Base-by-base conservation (phyloP, 352 stramenopile genomes). In the Phytophthora lateralis region DNA sequence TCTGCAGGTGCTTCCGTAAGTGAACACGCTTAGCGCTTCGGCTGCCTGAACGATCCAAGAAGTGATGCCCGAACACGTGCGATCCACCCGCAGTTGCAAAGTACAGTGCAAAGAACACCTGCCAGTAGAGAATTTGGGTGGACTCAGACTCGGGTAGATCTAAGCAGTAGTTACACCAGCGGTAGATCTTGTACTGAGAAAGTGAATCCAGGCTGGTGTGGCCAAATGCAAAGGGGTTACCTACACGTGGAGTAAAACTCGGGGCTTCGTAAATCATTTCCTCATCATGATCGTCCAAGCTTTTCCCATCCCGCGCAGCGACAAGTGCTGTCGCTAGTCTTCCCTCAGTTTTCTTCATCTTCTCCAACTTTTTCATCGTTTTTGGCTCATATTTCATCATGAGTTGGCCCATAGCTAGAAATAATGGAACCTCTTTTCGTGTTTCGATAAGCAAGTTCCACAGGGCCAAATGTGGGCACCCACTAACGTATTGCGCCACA, bases 301-400 rank as follows among this genome's bases (percentile, higher is more conserved):
- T 42, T 39, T 53, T 64, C 9, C 60, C 65, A 12, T 63, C 35
- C 41, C 70, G 50, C 8, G 77, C 34, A 12, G 74, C 55, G 30
- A 39, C 52, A 3, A 94, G 67, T 29, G 84, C 80, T 1, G 70
- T 8, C 12, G 72, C 60, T 20, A 94, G 42, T 52, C 78, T 89
- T 3, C 83, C 75, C 21, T 90, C 71, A 0, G 71, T 76, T 47
- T 80, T 87, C 55, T 80, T 87, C 64, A 91, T 82, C 50, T 92
- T 94, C 43, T 91, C 81, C 27, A 94, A 41, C 48, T 91, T 92
- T 30, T 85, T 88, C 71, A 88, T 91, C 9, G 85, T 79, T 39
- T 85, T 88, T 0, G 85, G 83, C 29, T 91, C 83, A 48, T 78
- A 91, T 43, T 90, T 89, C 7, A 91, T 73, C 70, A 94, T 78